Base-by-base conservation (phyloP, 1,284 basidiomycete species). In the Ceratobasidium sp. region DNA sequence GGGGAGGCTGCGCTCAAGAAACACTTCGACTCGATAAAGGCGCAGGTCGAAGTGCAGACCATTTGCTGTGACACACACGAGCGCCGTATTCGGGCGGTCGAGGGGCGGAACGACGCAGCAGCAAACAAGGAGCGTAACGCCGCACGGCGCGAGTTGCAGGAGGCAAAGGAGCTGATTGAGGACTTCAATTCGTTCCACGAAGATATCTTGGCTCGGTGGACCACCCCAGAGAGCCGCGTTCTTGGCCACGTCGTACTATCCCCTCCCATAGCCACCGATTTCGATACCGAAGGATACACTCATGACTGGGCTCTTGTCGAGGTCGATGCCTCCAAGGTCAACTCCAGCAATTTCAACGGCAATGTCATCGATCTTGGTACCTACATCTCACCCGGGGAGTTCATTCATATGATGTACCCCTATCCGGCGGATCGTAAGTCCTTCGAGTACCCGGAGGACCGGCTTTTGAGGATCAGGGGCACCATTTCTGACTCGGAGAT, bases 261-360 rank as follows among this genome's bases (percentile, higher is more conserved):
- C n/a, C 76, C 76, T 47, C 73, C 62, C 36, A 64, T 76, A 54
- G 36, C 9, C 48, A 11, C 50, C 69, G 50, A 41, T 27, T 29
- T 77, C 41, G 75, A 76, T 31, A 31, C 29, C 22, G 50, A 64
- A 7, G 9, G 73, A 5, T 77, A 45, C 48, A 77, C 74, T 8
- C 76, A 75, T 56, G 76, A 77, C 53, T 77, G 76, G 75, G 75
- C 75, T 31, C 29, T 76, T 14, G 47, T 76, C 54, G 76, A 76
- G 63, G 51, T 76, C 54, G 75, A 75, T 73, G 15, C 17, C 41
- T 50, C 67, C 60, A 66, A 66, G 36, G 33, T 77, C 53, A 72
- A 75, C 71, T n/a, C 11, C 36, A 64, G 15, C 27, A 75, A 76
- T 48, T 76, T 76, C 51, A 51, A 41, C 0, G 71, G 69, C 45